Evolutionary conservation across 176 grass and related monocot genomes (phyloP), one percentile per base, ranked within the genome.

Genomic region (Oryza coarctata): DNA sequence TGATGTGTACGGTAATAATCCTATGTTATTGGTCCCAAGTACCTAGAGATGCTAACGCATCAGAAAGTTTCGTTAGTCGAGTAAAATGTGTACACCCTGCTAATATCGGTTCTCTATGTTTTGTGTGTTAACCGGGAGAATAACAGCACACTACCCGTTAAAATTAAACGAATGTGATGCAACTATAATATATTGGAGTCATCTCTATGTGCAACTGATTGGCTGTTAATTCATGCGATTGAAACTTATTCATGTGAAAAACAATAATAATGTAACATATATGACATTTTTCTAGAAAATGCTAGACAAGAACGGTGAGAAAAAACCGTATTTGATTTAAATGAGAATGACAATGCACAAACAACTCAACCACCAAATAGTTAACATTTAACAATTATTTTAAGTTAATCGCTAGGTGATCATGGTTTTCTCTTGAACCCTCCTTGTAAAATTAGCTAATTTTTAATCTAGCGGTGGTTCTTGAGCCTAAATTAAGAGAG

Each of bases 11-110:
- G 63, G 17, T 22, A 64, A 57, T 64, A 88, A 63, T 31, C 12
- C 23, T 77, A 18, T 41, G 18, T 68, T 30, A 65, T 50, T 26
- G 31, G 63, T 68, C 72, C 61, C 13, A 75, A 30, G 76, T 31
- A 76, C 62, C 62, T 75, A 79, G 57, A 79, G 73, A 76, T 82
- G 85, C 85, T 62, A 68, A 75, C 18, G 44, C 36, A 11, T 75
- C 58, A 34, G 49, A n/a, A 63, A 69, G 29, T 8, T 26, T 80
- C 14, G 12, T n/a, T 2, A 34, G 6, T 45, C 75, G 12, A 45
- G 23, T 65, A 34, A 32, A 61, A 62, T 30, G 79, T 23, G 77
- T 55, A 12, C 55, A 25, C 69, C 35, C 58, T 66, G 62, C 43
- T 49, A 44, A 13, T 32, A 40, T 60, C 38, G 76, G 36, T 7